Evolutionary conservation across 352 stramenopile species (phyloP).

Genomic region (Globisporangium heterothallicum): DNA sequence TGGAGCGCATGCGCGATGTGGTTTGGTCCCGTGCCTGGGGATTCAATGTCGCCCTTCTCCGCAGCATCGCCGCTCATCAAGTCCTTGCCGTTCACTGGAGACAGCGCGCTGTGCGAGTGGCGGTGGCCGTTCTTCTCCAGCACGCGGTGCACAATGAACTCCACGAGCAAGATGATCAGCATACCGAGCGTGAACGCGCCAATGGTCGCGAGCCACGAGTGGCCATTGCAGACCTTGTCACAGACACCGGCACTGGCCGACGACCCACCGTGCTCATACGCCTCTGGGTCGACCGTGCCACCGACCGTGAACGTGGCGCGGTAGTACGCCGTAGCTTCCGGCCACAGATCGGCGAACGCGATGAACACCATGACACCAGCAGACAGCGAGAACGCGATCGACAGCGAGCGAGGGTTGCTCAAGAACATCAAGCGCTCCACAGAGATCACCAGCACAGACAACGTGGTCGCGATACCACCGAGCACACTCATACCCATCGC

Average conservation of each 20-base stretch:
- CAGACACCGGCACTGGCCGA: conserved; percentile 35
- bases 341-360: conserved; percentile 59
- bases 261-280: conserved; percentile 49
- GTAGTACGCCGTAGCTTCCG: conserved; percentile 54
- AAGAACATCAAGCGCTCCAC: conserved; percentile 61
- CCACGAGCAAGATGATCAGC: conserved; percentile 58
- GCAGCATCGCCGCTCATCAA: conserved; percentile 10
- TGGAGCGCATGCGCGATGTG: conserved; percentile 5
- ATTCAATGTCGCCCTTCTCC: conserved; percentile 21
- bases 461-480: conserved; percentile 56
- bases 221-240: conserved; percentile 48
- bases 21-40: conserved; percentile 11
- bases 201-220: conserved; percentile 56
- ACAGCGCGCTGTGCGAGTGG: conserved; percentile 26
- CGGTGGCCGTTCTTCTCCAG: conserved; percentile 26
- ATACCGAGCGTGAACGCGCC: conserved; percentile 53
- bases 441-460: conserved; percentile 67
- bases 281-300: conserved; percentile 49
- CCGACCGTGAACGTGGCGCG: conserved; percentile 47
- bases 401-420: conserved; percentile 44
- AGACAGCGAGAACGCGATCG: conserved; percentile 66
- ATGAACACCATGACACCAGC: conserved; percentile 79
- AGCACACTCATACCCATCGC: conserved; percentile 76
- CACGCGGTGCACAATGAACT: conserved; percentile 54
- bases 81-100: conserved; percentile 18